phyloP scores from a whole-genome alignment of 2,329 filamentous ascomycete species.

The Pestalotiopsis sp. region DNA sequence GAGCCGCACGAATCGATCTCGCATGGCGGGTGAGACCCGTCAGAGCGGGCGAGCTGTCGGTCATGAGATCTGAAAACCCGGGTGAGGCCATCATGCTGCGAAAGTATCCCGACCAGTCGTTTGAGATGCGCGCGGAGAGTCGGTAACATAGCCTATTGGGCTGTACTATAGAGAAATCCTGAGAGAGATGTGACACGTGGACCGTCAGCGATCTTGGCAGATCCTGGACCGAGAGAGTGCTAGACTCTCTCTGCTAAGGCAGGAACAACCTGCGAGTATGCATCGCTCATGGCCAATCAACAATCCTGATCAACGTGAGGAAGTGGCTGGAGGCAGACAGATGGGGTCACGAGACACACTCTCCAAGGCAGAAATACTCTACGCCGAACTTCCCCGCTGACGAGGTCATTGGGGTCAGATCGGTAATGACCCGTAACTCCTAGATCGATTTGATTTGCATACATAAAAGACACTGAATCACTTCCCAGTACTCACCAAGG shows the following conservation, averaged over 20 bases:
- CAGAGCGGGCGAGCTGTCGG: background rate
- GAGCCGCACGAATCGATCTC: background rate
- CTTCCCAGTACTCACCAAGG: too few species aligned
- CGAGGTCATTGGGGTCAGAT: background rate
- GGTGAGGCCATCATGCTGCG: background rate
- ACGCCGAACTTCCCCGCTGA: background rate
- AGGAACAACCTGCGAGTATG: background rate
- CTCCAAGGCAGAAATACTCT: background rate
- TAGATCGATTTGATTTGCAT: too few species aligned
- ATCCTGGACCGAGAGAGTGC: background rate
- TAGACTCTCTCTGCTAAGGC: background rate
- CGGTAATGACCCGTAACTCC: too few species aligned
- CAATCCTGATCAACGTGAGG: background rate
- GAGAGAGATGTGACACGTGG: background rate
- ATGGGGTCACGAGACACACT: background rate
- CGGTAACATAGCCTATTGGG: background rate
- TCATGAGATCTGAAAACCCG: background rate
- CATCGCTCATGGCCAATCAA: background rate
- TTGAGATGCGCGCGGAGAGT: background rate
- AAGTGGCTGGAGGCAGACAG: background rate
- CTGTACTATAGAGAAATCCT: background rate
- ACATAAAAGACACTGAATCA: too few species aligned
- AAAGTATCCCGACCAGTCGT: background rate
- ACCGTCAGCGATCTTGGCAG: background rate
- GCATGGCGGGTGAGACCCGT: background rate